Conservation (phyloP, 2,329 filamentous ascomycete genomes). For the Tolypocladium pustulatum region DNA sequence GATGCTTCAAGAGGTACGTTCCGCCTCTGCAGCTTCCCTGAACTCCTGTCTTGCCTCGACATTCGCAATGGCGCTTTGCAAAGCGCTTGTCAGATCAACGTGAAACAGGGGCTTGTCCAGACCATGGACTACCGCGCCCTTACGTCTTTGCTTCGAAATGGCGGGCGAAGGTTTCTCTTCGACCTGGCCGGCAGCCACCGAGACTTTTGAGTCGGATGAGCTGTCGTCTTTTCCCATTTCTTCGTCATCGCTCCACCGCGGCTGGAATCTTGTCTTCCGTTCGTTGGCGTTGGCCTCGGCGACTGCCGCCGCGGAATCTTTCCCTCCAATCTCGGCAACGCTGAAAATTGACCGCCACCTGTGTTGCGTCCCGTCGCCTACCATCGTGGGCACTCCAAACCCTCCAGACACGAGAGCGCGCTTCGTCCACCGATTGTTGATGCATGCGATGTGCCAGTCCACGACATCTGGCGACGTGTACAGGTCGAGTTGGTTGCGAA, state of each 20-base stretch:
- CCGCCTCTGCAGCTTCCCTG: constrained; percentile 3
- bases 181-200: background rate
- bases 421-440: constrained; percentile 88
- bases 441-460: constrained; percentile 92
- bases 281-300: constrained; percentile 57
- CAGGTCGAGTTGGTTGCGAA: constrained; percentile 84
- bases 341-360: constrained; percentile 95
- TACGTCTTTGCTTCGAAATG: constrained; percentile 25
- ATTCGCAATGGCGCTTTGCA: constrained; percentile 80
- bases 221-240: constrained; percentile 23
- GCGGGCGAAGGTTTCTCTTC: constrained; percentile 28
- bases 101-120: constrained; percentile 89
- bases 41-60: constrained; percentile 44
- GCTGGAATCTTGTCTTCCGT: constrained; percentile 5
- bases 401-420: constrained; percentile 77
- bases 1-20: background rate
- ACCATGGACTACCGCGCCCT: constrained; percentile 65
- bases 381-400: constrained; percentile 68
- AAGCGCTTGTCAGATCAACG: constrained; percentile 76
- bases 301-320: constrained; percentile 55
- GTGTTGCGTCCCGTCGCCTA: constrained; percentile 34
- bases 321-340: constrained; percentile 75
- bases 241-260: constrained; percentile 16
- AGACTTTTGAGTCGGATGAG: background rate
- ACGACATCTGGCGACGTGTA: constrained; percentile 73